Evolutionary conservation across 164 flowering plant species (phyloP).

Genomic region (Vitis riparia): DNA sequence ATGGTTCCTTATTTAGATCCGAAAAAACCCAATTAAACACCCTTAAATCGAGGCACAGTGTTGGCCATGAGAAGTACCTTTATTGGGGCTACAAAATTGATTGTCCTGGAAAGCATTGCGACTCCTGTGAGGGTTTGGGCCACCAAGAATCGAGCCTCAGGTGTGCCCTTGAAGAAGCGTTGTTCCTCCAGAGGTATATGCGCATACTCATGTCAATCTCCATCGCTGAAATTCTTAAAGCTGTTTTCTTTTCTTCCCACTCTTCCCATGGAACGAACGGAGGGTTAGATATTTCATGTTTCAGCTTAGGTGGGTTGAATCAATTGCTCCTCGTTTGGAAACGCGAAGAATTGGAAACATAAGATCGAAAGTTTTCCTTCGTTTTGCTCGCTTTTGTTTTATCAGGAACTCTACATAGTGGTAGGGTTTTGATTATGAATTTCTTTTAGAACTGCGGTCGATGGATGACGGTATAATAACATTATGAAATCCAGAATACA

Average conservation of each 20-base stretch:
- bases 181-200: slow-evolving; percentile 72
- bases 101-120: slow-evolving; percentile 97
- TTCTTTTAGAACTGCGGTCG: too few species aligned
- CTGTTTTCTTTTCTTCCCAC: not conserved
- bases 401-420: too few species aligned
- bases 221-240: not conserved
- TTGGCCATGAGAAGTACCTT: slow-evolving; percentile 51
- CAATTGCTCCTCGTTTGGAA: too few species aligned
- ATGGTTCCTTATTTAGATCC: slow-evolving; percentile 33
- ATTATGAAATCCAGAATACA: too few species aligned
- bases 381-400: not conserved
- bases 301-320: too few species aligned
- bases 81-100: slow-evolving; percentile 93
- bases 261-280: too few species aligned
- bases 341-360: too few species aligned
- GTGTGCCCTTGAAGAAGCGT: slow-evolving; percentile 97
- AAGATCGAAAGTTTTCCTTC: not conserved
- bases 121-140: slow-evolving; percentile 88
- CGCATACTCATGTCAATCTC: not conserved
- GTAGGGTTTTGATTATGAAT: too few species aligned
- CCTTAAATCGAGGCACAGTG: not conserved
- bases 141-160: slow-evolving; percentile 97
- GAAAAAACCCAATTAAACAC: slow-evolving; percentile 6
- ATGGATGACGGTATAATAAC: too few species aligned
- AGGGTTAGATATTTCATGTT: too few species aligned